These are phyloP conservation scores for Tetrahymena thermophila DNA, from an alignment of 73 alveolate genomes.

Conservation along the genomic window DNA sequence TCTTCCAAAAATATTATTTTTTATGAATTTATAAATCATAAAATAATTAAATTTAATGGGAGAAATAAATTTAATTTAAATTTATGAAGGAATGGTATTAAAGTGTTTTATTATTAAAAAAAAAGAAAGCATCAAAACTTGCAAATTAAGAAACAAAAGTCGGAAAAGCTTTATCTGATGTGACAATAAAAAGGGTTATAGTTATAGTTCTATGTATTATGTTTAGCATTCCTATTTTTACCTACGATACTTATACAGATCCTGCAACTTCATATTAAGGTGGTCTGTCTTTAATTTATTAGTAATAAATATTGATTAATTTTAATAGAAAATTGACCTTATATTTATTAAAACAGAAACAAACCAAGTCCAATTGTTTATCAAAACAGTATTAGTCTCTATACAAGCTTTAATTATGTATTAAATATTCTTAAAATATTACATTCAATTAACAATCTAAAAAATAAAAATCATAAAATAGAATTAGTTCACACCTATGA, in stretches of 20 bases:
- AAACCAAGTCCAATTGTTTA: not conserved
- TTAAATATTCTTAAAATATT: not conserved
- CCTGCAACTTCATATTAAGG: conserved; percentile 14
- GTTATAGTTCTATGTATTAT: conserved; percentile 80
- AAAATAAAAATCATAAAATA: no score
- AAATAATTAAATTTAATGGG: no score
- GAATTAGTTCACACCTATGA: not conserved
- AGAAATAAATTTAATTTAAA: no score
- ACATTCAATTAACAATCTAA: not conserved
- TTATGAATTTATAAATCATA: no score
- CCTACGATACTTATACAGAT: conserved; percentile 40
- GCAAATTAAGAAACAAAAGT: conserved; percentile 69
- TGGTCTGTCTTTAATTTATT: conserved; percentile 24
- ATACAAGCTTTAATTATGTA: not conserved
- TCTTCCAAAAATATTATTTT: no score
- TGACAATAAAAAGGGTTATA: conserved; percentile 84
- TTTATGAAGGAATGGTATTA: no score
- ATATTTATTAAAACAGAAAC: not conserved
- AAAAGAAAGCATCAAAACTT: not conserved
- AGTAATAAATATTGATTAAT: not conserved
- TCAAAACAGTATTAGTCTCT: not conserved
- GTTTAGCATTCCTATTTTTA: conserved; percentile 64
- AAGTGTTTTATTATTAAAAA: no score
- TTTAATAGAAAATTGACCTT: not conserved
- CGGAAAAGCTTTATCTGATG: conserved; percentile 81